Evolutionary conservation across 495 filamentous ascomycete genomes (phyloP).

Genomic region (Terfezia claveryi): DNA sequence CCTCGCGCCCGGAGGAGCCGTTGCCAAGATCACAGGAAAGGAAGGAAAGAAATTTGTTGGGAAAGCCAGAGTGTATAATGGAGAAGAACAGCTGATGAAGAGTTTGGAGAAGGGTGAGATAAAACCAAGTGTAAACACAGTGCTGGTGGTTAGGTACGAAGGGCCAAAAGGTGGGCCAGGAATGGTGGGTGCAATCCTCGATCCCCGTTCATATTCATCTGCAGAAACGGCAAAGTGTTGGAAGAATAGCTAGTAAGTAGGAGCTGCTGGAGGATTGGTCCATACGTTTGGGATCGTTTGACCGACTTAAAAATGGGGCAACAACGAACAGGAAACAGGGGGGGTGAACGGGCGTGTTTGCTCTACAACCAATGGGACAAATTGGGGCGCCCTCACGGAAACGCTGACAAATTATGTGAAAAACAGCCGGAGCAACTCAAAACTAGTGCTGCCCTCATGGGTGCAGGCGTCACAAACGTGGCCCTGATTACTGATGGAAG

Average conservation of each 20-base stretch:
- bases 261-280: not conserved
- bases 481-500: slow-evolving; percentile 86
- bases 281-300: too few species aligned
- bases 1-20: slow-evolving; percentile 73
- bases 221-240: too few species aligned
- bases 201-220: too few species aligned
- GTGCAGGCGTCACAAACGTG: slow-evolving; percentile 67
- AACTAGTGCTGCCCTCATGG: slow-evolving; percentile 77
- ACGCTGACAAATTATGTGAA: slow-evolving; percentile 4
- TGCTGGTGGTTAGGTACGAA: slow-evolving; percentile 84
- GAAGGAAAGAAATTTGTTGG: slow-evolving; percentile 71
- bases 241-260: not conserved
- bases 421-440: slow-evolving; percentile 67
- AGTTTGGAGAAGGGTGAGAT: slow-evolving; percentile 52
- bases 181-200: slow-evolving; percentile 31
- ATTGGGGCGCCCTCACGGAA: not conserved
- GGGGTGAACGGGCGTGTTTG: not conserved
- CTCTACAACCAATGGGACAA: too few species aligned
- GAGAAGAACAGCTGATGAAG: slow-evolving; percentile 55
- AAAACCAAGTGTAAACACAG: slow-evolving; percentile 61
- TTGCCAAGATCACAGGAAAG: slow-evolving; percentile 96
- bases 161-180: slow-evolving; percentile 88
- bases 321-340: not conserved
- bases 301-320: too few species aligned
- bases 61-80: slow-evolving; percentile 72